These are phyloP conservation scores for Bipolaris cookei DNA, from an alignment of 2,329 filamentous ascomycete species.

Conservation along the genomic window DNA sequence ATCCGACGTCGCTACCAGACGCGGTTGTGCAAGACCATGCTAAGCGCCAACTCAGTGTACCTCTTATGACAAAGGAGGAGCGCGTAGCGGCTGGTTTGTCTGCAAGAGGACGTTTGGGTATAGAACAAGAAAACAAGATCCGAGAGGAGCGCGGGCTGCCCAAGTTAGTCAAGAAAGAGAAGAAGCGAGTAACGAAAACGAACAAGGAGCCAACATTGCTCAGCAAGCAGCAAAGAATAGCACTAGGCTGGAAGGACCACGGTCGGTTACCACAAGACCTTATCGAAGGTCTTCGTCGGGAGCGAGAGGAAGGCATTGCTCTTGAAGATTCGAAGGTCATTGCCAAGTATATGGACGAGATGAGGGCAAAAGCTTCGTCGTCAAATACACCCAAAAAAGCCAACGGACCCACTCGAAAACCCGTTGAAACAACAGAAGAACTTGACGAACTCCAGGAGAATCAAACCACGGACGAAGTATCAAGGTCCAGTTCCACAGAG, in stretches of 20 bases:
- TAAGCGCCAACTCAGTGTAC: conserved; percentile 12
- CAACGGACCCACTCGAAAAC: neutral
- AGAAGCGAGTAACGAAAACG: conserved; percentile 22
- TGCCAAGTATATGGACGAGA: conserved; percentile 14
- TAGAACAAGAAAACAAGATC: conserved; percentile 32
- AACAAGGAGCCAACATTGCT: conserved; percentile 29
- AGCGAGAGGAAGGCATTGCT: conserved; percentile 27
- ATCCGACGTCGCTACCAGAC: conserved; percentile 32
- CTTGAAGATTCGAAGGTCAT: conserved; percentile 28
- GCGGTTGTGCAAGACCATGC: conserved; percentile 18
- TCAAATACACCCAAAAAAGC: conserved; percentile 5
- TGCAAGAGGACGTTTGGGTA: conserved; percentile 31
- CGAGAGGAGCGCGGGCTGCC: conserved; percentile 32
- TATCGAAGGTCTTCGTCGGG: conserved; percentile 33
- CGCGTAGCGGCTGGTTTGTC: conserved; percentile 36
- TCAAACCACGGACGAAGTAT: neutral
- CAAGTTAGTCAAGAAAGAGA: conserved; percentile 20
- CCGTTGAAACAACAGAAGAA: neutral
- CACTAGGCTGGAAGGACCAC: conserved; percentile 32
- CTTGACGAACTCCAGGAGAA: neutral
- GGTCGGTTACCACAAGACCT: conserved; percentile 35
- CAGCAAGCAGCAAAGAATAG: conserved; percentile 34
- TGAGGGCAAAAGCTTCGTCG: conserved; percentile 9
- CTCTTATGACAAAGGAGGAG: conserved; percentile 39
- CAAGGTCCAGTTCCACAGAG: neutral